A percentile compares a stretch with the other conserved stretches of the same genome.
Evolutionary conservation across 2,329 filamentous ascomycete species (phyloP).

Genomic region (Fusarium temperatum): DNA sequence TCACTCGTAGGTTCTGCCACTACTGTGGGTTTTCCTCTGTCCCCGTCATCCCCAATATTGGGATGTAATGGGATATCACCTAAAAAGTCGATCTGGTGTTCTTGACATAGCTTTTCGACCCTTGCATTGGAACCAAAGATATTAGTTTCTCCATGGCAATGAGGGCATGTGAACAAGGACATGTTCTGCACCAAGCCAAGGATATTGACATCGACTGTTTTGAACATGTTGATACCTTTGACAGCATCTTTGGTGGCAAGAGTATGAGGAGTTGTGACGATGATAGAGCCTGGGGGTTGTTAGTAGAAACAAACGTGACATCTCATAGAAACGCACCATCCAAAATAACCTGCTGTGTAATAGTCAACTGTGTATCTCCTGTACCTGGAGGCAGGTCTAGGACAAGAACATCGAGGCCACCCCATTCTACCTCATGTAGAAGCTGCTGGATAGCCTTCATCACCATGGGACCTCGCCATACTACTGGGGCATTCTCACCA

Average conservation of each 20-base stretch:
- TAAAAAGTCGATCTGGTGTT: slow-evolving; percentile 80
- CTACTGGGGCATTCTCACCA: slow-evolving; percentile 80
- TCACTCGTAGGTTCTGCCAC: slow-evolving; percentile 83
- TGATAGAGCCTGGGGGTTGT: slow-evolving; percentile 69
- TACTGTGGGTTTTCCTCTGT: slow-evolving; percentile 87
- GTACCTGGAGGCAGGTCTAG: slow-evolving; percentile 94
- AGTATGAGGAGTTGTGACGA: slow-evolving; percentile 94
- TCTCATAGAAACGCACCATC: slow-evolving; percentile 66
- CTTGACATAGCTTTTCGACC: slow-evolving; percentile 73
- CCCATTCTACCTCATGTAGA: slow-evolving; percentile 95
- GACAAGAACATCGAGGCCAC: slow-evolving; percentile 85
- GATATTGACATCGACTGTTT: slow-evolving; percentile 81
- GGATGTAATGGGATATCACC: slow-evolving; percentile 91
- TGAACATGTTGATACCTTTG: slow-evolving; percentile 92
- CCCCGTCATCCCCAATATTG: slow-evolving; percentile 86
- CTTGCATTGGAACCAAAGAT: slow-evolving; percentile 77
- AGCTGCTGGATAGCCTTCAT: slow-evolving; percentile 97
- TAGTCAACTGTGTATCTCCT: slow-evolving; percentile 95
- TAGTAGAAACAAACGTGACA: background rate
- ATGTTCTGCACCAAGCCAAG: slow-evolving; percentile 94
- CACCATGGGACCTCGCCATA: slow-evolving; percentile 97
- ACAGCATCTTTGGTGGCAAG: slow-evolving; percentile 91
- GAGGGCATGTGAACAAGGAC: slow-evolving; percentile 83
- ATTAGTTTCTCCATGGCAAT: slow-evolving; percentile 76
- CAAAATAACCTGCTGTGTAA: slow-evolving; percentile 91